phyloP scores from a whole-genome alignment of 768 basidiomycete species.

The Boletales sp. region DNA sequence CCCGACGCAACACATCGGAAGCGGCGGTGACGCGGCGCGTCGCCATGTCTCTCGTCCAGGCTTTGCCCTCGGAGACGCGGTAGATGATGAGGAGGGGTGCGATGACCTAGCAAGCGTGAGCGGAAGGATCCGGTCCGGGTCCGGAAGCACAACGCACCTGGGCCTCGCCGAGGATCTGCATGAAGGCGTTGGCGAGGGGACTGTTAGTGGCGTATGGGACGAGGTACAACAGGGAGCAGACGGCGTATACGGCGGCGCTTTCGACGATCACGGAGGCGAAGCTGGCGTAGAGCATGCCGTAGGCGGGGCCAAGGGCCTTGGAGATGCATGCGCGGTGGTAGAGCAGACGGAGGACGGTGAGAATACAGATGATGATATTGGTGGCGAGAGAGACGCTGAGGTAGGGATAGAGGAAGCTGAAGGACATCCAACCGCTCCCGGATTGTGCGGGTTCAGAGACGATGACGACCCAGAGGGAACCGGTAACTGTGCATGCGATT shows the following conservation, averaged over 20 bases:
- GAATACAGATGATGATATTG: slow-evolving; percentile 29
- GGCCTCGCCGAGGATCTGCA: slow-evolving; percentile 29
- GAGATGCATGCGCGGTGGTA: slow-evolving; percentile 25
- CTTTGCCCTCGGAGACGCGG: slow-evolving; percentile 44
- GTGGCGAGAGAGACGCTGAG: slow-evolving; percentile 31
- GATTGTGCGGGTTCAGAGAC: slow-evolving; percentile 22
- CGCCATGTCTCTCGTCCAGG: slow-evolving; percentile 31
- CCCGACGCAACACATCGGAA: slow-evolving; percentile 11
- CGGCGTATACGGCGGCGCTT: slow-evolving; percentile 33
- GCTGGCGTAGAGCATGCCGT: slow-evolving; percentile 27
- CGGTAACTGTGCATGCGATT: slow-evolving; percentile 18
- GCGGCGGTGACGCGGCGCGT: slow-evolving; percentile 2
- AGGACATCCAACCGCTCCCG: slow-evolving; percentile 27
- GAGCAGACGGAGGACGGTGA: slow-evolving; percentile 31
- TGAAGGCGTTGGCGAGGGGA: slow-evolving; percentile 25
- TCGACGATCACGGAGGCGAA: slow-evolving; percentile 34
- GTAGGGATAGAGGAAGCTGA: slow-evolving; percentile 31
- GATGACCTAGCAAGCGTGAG: slow-evolving; percentile 32
- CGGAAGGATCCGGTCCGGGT: neutral
- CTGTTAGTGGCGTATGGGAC: slow-evolving; percentile 23
- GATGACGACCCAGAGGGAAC: slow-evolving; percentile 27
- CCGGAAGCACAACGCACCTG: slow-evolving; percentile 15
- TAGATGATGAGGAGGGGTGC: slow-evolving; percentile 47
- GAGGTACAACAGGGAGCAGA: slow-evolving; percentile 31
- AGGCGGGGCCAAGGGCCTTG: slow-evolving; percentile 23